Conservation (phyloP, 2,329 filamentous ascomycete species). For the Massarina eburnea region DNA sequence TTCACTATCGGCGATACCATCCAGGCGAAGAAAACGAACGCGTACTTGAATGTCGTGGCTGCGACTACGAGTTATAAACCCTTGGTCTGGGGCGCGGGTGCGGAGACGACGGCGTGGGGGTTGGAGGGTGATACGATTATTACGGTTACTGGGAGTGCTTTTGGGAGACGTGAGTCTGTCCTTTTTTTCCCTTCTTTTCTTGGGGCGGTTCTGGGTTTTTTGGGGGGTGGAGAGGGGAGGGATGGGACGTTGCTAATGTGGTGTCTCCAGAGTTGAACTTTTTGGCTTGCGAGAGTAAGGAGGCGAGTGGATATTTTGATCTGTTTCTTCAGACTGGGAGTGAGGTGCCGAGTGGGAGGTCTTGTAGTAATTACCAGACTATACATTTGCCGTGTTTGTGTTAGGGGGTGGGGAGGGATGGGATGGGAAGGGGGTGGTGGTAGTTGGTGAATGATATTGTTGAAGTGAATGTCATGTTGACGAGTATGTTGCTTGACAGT, state of each 20-base stretch:
- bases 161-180: conserved; percentile 44
- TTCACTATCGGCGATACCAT: conserved; percentile 55
- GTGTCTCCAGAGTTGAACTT: conserved; percentile 52
- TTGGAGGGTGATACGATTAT: conserved; percentile 54
- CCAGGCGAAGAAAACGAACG: conserved; percentile 51
- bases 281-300: conserved; percentile 48
- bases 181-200: conserved; percentile 12
- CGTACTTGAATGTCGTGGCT: conserved; percentile 52
- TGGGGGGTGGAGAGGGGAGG: background rate
- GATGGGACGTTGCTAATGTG: background rate
- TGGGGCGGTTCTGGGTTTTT: background rate
- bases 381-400: conserved; percentile 58
- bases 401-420: conserved; percentile 1
- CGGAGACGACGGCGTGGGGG: conserved; percentile 53
- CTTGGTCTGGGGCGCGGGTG: conserved; percentile 48
- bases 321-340: conserved; percentile 57
- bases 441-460: too few species aligned
- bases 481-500: too few species aligned
- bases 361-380: conserved; percentile 58
- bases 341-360: conserved; percentile 51
- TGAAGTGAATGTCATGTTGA: too few species aligned
- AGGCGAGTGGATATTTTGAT: conserved; percentile 50
- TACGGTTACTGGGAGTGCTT: conserved; percentile 48
- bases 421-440: too few species aligned
- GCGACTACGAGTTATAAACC: conserved; percentile 56